Evolutionary conservation across 768 basidiomycete species (phyloP).

Genomic region (Mycena haematopus): DNA sequence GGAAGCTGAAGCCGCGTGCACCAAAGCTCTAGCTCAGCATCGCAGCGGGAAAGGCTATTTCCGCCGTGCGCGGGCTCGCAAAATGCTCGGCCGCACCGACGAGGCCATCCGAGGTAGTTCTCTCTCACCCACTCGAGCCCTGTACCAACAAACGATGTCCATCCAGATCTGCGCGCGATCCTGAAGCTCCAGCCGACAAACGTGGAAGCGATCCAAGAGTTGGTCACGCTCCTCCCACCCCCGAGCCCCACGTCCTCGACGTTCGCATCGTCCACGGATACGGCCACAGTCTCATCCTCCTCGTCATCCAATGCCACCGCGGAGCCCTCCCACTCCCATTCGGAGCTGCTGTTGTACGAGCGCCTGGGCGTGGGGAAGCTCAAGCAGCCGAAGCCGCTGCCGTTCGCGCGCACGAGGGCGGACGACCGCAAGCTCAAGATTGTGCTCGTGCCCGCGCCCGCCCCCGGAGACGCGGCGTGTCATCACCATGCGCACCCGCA

Average conservation of each 20-base stretch:
- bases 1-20: conserved; percentile 74
- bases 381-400: conserved; percentile 52
- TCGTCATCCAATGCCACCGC: conserved; percentile 35
- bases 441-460: conserved; percentile 49
- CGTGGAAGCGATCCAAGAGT: conserved; percentile 63
- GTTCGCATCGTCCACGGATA: neutral
- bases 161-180: conserved; percentile 63
- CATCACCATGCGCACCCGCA: conserved; percentile 4
- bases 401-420: conserved; percentile 56
- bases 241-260: conserved; percentile 13
- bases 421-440: conserved; percentile 65
- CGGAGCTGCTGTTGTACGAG: conserved; percentile 31
- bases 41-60: conserved; percentile 73
- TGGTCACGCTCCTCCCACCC: conserved; percentile 48
- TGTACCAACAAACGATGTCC: neutral
- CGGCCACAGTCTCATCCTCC: conserved; percentile 26
- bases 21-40: conserved; percentile 67
- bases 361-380: conserved; percentile 47
- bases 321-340: conserved; percentile 5
- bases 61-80: conserved; percentile 70
- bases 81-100: conserved; percentile 59
- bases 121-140: neutral
- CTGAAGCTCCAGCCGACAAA: conserved; percentile 71
- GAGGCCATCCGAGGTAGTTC: conserved; percentile 66
- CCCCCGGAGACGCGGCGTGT: conserved; percentile 31